A percentile compares a stretch with the other conserved stretches of the same genome.
Conservation (phyloP, 2,329 filamentous ascomycete genomes). For the Fusarium sp. region DNA sequence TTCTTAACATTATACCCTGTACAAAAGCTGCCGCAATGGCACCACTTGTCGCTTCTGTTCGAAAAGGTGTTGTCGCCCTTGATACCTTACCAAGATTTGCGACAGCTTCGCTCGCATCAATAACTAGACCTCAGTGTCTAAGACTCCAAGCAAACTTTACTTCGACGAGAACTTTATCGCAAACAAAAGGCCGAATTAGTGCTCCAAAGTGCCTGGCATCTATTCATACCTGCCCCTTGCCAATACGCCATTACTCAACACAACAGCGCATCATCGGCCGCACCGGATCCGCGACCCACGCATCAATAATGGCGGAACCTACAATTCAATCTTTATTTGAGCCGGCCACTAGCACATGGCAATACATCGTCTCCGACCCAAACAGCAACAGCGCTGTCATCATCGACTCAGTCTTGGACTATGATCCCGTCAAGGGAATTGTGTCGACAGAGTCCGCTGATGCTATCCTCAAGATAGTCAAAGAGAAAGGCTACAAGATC, state of each 20-base stretch:
- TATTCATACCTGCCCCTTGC: too few relatives aligned
- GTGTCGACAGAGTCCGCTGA: slow-evolving; percentile 66
- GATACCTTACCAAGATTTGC: not conserved
- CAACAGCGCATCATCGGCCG: not conserved
- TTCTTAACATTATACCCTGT: not conserved
- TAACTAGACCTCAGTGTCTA: rapidly evolving
- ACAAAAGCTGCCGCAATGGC: not conserved
- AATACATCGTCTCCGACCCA: slow-evolving; percentile 69
- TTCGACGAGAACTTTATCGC: rapidly evolving
- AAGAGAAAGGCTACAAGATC: slow-evolving; percentile 59
- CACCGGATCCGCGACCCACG: not conserved
- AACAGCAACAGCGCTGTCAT: slow-evolving; percentile 61
- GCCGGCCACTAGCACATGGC: slow-evolving; percentile 62
- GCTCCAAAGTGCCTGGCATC: not conserved
- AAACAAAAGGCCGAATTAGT: not conserved
- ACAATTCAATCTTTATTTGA: slow-evolving; percentile 34
- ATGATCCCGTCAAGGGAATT: slow-evolving; percentile 53
- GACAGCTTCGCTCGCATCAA: not conserved
- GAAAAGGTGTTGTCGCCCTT: not conserved
- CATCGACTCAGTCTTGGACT: slow-evolving; percentile 72
- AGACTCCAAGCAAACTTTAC: not conserved
- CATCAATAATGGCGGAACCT: slow-evolving; percentile 9
- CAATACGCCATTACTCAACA: not conserved
- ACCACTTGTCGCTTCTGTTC: not conserved
- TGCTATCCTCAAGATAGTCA: slow-evolving; percentile 56